phyloP scores from a whole-genome alignment of 345 rosid species.

The Camelina hispida region DNA sequence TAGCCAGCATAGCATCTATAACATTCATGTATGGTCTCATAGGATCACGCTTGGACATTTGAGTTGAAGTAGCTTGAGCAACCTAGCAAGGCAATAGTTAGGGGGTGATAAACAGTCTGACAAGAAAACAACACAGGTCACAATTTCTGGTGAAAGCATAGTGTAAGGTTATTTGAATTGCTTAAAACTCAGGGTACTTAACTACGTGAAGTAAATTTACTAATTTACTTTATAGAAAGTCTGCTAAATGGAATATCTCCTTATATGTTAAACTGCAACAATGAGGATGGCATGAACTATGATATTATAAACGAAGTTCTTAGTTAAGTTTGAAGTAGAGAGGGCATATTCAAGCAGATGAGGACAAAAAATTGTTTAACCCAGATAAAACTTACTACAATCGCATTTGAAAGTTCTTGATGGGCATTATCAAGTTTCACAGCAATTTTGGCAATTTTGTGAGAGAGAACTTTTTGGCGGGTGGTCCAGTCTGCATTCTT shows the following conservation, averaged over 20 bases:
- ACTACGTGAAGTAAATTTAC: neutral
- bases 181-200: conserved; percentile 17
- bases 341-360: neutral
- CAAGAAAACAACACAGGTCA: neutral
- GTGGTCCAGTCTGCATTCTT: conserved; percentile 89
- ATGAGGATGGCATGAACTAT: conserved; percentile 4
- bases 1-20: conserved; percentile 83
- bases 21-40: conserved; percentile 96
- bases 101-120: conserved; percentile 11
- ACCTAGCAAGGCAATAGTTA: conserved; percentile 59
- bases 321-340: conserved; percentile 9
- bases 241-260: conserved; percentile 22
- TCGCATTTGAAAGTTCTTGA: conserved; percentile 95
- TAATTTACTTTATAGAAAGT: neutral
- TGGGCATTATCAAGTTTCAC: conserved; percentile 98
- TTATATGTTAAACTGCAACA: conserved; percentile 13
- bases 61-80: conserved; percentile 99
- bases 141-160: neutral
- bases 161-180: neutral
- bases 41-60: conserved; percentile 99
- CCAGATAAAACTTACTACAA: conserved; percentile 66
- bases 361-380: conserved; percentile 1
- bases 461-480: conserved; percentile 96
- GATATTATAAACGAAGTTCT: neutral
- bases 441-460: conserved; percentile 97